phyloP scores from a whole-genome alignment of 129 eudicot genomes.

The Escallonia herrerae region DNA sequence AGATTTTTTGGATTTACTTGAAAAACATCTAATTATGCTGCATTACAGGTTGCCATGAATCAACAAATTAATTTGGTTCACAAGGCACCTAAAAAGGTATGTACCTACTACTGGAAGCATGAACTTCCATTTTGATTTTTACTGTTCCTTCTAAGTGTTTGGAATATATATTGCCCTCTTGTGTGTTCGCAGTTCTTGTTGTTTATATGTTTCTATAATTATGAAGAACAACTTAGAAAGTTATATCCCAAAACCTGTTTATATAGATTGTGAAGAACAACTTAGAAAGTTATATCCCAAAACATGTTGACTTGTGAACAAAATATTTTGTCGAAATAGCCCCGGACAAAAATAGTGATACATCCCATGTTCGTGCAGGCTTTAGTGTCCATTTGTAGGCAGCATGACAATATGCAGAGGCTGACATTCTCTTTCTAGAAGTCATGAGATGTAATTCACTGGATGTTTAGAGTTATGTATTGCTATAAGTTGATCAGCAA shows the following conservation, averaged over 20 bases:
- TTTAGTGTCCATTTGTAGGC: too few species aligned
- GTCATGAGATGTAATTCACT: too few species aligned
- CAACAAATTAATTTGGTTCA: constrained; percentile 61
- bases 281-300: neutral
- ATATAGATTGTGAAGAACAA: neutral
- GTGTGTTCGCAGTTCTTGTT: too few species aligned
- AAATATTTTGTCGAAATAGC: too few species aligned
- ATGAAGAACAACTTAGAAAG: neutral
- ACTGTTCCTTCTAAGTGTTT: neutral
- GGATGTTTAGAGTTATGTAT: too few species aligned
- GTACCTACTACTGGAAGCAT: constrained; percentile 7
- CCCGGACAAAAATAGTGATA: too few species aligned
- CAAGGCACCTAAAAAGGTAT: constrained; percentile 70
- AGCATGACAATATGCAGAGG: too few species aligned
- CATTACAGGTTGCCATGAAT: constrained; percentile 45
- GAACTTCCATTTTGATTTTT: neutral
- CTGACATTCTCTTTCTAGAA: too few species aligned
- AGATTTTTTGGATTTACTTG: constrained; percentile 1
- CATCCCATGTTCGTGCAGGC: too few species aligned
- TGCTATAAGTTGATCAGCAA: too few species aligned
- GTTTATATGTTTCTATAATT: neutral
- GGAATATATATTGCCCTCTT: too few species aligned
- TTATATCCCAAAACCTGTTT: neutral
- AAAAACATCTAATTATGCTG: constrained; percentile 15
- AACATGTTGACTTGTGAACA: neutral